Evolutionary conservation across 2,329 filamentous ascomycete genomes (phyloP).

Genomic region (Pyricularia pennisetigena): DNA sequence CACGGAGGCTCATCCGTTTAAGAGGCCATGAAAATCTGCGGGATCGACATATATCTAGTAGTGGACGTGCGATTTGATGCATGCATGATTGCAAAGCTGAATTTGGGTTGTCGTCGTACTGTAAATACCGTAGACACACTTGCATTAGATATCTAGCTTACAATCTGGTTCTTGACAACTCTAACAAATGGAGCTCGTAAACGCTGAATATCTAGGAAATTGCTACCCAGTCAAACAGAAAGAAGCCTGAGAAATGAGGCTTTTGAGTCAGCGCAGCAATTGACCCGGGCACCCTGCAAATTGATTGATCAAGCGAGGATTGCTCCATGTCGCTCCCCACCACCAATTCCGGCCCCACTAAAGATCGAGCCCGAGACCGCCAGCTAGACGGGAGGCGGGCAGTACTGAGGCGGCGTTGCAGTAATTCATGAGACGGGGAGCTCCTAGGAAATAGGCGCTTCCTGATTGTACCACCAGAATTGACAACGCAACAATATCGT

Average conservation of each 20-base stretch:
- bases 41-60: neutral
- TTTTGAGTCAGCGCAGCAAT: neutral
- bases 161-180: no score
- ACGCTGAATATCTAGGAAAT: no score
- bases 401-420: neutral
- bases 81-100: neutral
- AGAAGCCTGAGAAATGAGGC: neutral
- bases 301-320: neutral
- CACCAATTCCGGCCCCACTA: neutral
- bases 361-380: neutral
- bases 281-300: neutral
- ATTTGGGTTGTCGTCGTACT: neutral
- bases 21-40: slow-evolving; percentile 14
- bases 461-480: neutral
- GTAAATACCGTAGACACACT: neutral
- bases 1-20: slow-evolving; percentile 44
- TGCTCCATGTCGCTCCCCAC: neutral
- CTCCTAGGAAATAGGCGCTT: neutral
- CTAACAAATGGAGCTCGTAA: no score
- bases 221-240: neutral
- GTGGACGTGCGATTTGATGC: neutral
- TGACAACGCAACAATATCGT: neutral
- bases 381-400: slow-evolving; percentile 1
- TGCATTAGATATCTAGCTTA: neutral
- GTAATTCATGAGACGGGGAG: neutral